Percentiles rank a stretch among this genome's conserved stretches.
Evolutionary conservation across 345 rosid species (phyloP).

Genomic region (Linum tenue): DNA sequence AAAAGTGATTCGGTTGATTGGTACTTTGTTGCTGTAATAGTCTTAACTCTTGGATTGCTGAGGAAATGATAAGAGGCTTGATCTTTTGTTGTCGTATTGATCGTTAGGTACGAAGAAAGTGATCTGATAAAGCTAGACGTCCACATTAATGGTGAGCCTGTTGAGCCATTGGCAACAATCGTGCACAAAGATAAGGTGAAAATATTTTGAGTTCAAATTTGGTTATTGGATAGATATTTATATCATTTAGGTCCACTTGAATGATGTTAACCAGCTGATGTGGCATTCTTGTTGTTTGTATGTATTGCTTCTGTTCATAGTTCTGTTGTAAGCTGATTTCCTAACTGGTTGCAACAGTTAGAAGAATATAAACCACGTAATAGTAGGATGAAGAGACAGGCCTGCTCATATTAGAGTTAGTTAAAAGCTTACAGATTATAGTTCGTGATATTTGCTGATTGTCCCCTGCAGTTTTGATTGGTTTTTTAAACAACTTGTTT

Average conservation of each 20-base stretch:
- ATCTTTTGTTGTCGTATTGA: conserved; percentile 15
- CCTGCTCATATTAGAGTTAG: background rate
- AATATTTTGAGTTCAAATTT: conserved; percentile 1
- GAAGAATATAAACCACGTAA: background rate
- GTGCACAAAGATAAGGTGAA: conserved; percentile 89
- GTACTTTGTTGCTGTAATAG: no score
- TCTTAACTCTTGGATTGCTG: background rate
- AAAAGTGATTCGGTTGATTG: background rate
- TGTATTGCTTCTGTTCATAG: background rate
- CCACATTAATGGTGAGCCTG: conserved; percentile 71
- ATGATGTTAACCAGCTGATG: background rate
- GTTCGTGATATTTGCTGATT: background rate
- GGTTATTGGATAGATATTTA: background rate
- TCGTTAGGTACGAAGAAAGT: conserved; percentile 71
- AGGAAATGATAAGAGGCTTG: background rate
- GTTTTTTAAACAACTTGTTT: background rate
- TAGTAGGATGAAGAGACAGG: background rate
- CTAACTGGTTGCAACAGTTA: background rate
- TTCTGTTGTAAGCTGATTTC: background rate
- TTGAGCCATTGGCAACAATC: conserved; percentile 86
- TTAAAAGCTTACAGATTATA: no score
- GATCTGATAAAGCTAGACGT: conserved; percentile 82
- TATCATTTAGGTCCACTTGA: background rate
- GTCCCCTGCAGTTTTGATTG: background rate
- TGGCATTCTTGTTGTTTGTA: background rate